Evolutionary conservation across 176 grass and related monocot species (phyloP), one percentile per base, ranked within the genome.

Genomic region (Coix lacrymajobi): DNA sequence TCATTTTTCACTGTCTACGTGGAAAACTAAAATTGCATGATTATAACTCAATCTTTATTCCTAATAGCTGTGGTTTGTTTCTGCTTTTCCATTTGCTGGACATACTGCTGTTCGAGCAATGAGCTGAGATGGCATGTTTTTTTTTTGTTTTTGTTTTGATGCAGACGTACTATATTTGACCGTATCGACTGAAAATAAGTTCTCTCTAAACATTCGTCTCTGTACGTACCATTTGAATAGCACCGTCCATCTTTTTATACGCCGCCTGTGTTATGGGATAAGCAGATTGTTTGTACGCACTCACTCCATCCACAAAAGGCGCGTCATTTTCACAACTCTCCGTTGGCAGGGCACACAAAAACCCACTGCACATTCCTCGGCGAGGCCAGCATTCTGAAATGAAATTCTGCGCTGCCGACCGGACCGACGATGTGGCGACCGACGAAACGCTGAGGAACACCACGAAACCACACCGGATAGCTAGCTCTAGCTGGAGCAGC

Each of bases 321-420:
- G 4, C 34, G 44, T 80, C 78, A 11, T 17, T 43, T 17, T 38
- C 31, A 52, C 4, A 68, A 28, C 25, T 68, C 31, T 19, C 7
- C 12, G 11, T 33, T 9, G 31, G 73, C 73, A 37, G n/a, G n/a
- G n/a, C 73, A 34, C 0, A 75, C 11, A 75, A 11, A 75, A 26
- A 33, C 12, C 4, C n/a, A 4, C 0, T 19, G 22, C 41, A 52
- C 29, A 26, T 28, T 19, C 74, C 17, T 36, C 28, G 16, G 25
- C 33, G 6, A 6, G 26, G 26, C 63, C 63, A 36, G 9, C 61
- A 31, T 6, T 7, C 4, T 2, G 15, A 19, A 20, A 72, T 16
- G 62, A 43, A 33, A 73, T 34, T 36, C 80, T 1, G 30, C 4
- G 17, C 82, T 43, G 82, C 63, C 73, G 73, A 84, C 72, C 15